Evolutionary conservation across 2,329 filamentous ascomycete genomes (phyloP).

Genomic region (Calonectria hawksworthii): DNA sequence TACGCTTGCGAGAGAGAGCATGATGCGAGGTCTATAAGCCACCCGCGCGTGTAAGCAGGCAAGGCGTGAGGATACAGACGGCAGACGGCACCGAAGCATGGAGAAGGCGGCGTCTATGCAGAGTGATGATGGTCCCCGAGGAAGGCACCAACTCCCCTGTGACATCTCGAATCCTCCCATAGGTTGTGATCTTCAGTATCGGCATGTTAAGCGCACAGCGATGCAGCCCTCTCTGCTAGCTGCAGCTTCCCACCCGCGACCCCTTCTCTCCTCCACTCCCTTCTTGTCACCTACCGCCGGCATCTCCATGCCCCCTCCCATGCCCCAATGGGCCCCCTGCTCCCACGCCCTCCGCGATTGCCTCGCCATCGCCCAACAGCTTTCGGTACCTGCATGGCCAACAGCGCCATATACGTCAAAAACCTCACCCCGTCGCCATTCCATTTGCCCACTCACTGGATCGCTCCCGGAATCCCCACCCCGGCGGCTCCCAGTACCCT

Average conservation of each 20-base stretch:
- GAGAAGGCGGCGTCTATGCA: neutral
- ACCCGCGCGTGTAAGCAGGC: constrained; percentile 24
- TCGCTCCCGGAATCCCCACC: constrained; percentile 9
- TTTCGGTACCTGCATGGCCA: neutral
- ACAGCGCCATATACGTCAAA: neutral
- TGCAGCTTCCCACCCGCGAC: neutral
- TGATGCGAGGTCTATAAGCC: neutral
- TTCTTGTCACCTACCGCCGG: neutral
- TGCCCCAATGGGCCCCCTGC: neutral
- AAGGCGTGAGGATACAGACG: neutral
- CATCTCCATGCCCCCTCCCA: neutral
- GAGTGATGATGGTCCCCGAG: neutral
- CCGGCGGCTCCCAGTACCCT: neutral
- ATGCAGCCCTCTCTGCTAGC: neutral
- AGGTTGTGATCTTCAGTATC: neutral
- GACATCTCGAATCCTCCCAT: neutral
- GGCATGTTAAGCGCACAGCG: neutral
- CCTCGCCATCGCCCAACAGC: neutral
- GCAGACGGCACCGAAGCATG: neutral
- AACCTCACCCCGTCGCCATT: neutral
- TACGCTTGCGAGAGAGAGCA: neutral
- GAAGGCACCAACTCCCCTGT: neutral
- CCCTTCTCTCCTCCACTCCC: neutral
- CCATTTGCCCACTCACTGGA: neutral
- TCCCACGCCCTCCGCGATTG: neutral